Percentiles rank a stretch among this genome's conserved stretches.
These are phyloP conservation scores for Lipomyces yamadae DNA, from an alignment of 805 yeast species.

Conservation along the genomic window DNA sequence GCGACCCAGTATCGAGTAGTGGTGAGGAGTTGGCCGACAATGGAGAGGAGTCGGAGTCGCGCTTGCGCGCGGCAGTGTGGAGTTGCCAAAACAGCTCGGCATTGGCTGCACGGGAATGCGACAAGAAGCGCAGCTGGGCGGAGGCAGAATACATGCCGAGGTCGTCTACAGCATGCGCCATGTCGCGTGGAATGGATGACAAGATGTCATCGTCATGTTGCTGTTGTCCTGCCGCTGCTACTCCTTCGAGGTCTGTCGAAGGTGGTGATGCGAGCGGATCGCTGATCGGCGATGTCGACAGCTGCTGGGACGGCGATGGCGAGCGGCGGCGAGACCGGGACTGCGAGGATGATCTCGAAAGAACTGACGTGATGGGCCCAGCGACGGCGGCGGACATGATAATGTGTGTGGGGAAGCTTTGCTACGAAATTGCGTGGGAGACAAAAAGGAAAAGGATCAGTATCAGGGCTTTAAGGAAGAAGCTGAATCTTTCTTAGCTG, in stretches of 20 bases:
- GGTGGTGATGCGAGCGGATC: not conserved
- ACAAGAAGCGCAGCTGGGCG: constrained; percentile 31
- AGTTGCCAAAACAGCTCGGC: constrained; percentile 35
- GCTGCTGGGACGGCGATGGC: not conserved
- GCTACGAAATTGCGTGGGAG: not conserved
- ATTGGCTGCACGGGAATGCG: constrained; percentile 25
- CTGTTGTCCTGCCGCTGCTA: not conserved
- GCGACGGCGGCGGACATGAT: not conserved
- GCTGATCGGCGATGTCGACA: not conserved
- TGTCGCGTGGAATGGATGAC: not conserved
- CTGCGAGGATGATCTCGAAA: not conserved
- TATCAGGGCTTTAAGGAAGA: not conserved
- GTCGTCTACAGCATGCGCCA: not conserved
- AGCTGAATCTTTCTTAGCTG: not conserved
- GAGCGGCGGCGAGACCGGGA: not conserved
- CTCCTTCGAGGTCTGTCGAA: not conserved
- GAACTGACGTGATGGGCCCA: not conserved
- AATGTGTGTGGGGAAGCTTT: not conserved
- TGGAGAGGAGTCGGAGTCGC: constrained; percentile 1
- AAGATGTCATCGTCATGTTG: not conserved
- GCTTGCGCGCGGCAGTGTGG: constrained; percentile 11
- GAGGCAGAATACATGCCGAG: constrained; percentile 27
- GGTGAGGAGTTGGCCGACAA: constrained; percentile 7
- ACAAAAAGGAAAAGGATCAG: not conserved
- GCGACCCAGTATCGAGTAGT: not conserved